Evolutionary conservation across 805 yeast species (phyloP).

Genomic region (Kurtzmaniella fragi): DNA sequence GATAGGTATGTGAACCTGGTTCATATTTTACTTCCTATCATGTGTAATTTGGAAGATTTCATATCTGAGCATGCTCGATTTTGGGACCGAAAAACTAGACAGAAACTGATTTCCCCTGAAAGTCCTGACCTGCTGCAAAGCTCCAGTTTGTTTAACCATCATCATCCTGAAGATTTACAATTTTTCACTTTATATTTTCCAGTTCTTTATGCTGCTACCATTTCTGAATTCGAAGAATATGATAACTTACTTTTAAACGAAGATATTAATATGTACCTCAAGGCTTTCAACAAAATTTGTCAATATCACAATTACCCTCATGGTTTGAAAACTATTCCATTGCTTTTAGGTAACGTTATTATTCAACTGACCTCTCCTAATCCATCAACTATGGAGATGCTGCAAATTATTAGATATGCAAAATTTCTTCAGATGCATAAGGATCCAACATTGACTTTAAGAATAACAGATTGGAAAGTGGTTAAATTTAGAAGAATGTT

Average conservation of each 20-base stretch:
- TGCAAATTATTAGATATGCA: constrained; percentile 51
- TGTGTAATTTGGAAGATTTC: constrained; percentile 43
- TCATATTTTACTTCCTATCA: constrained; percentile 50
- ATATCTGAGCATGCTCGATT: constrained; percentile 41
- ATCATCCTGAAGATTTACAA: constrained; percentile 34
- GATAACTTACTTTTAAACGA: constrained; percentile 42
- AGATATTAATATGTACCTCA: constrained; percentile 46
- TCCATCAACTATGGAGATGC: constrained; percentile 52
- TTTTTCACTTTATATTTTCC: constrained; percentile 50
- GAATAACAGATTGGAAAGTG: constrained; percentile 42
- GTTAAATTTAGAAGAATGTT: constrained; percentile 50
- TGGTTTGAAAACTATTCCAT: constrained; percentile 38
- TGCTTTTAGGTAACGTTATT: constrained; percentile 44
- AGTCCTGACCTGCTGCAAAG: not conserved
- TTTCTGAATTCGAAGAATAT: constrained; percentile 55
- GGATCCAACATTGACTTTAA: constrained; percentile 53
- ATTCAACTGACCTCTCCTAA: constrained; percentile 51
- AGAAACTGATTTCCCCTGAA: constrained; percentile 3
- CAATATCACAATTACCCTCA: constrained; percentile 48
- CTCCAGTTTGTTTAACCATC: constrained; percentile 7
- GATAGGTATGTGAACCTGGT: constrained; percentile 48
- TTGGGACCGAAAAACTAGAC: constrained; percentile 32
- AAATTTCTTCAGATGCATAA: constrained; percentile 52
- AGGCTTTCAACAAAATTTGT: constrained; percentile 45
- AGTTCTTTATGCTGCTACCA: constrained; percentile 52